phyloP scores from a whole-genome alignment of 805 yeast genomes.

The Saccharomyces paradoxus region DNA sequence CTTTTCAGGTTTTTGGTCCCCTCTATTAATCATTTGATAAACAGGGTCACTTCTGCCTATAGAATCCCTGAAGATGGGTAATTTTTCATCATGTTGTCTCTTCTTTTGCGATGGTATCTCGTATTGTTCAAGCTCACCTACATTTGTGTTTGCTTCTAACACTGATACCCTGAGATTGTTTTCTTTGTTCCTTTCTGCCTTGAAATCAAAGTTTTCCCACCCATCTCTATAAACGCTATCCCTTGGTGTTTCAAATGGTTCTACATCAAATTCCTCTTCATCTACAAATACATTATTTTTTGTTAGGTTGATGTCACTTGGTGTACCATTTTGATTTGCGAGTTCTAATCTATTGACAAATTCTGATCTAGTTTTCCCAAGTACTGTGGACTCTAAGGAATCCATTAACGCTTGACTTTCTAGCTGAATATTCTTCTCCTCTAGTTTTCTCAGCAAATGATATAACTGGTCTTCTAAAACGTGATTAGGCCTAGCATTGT shows the following conservation, averaged over 20 bases:
- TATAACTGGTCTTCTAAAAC: neutral
- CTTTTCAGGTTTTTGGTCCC: conserved; percentile 55
- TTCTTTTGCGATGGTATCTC: neutral
- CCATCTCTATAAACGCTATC: conserved; percentile 17
- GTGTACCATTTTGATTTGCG: neutral
- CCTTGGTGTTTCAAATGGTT: neutral
- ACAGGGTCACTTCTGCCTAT: conserved; percentile 32
- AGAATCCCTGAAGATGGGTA: conserved; percentile 36
- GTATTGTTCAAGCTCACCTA: conserved; percentile 49
- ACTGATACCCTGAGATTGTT: conserved; percentile 46
- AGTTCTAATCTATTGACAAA: neutral
- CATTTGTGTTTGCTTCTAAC: conserved; percentile 40
- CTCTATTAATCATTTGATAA: conserved; percentile 42
- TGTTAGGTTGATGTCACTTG: neutral
- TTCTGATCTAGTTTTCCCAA: neutral
- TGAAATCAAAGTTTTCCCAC: conserved; percentile 44
- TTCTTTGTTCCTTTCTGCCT: conserved; percentile 51
- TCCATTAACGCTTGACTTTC: neutral
- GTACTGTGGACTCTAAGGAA: neutral
- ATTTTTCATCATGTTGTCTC: conserved; percentile 11
- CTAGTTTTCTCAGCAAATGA: neutral
- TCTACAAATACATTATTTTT: neutral
- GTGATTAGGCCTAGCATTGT: conserved; percentile 53
- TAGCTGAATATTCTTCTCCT: neutral
- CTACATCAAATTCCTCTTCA: neutral